phyloP scores from a whole-genome alignment of 495 filamentous ascomycete species.

The Hypomontagnella monticulosa region DNA sequence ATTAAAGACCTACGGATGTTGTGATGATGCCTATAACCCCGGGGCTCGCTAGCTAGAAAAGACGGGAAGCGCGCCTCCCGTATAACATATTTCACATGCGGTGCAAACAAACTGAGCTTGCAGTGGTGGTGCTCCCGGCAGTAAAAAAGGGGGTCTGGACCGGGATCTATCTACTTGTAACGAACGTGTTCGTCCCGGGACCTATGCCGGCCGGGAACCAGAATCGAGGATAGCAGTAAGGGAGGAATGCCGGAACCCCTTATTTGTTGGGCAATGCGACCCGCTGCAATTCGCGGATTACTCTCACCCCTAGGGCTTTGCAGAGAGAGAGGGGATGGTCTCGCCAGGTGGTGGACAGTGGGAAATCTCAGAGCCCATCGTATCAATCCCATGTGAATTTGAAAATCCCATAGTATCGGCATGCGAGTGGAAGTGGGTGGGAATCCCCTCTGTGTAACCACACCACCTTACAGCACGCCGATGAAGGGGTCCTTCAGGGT shows the following conservation, averaged over 20 bases:
- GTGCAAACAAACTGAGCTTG: slow-evolving; percentile 11
- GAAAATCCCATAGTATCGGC: slow-evolving; percentile 24
- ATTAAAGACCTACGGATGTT: slow-evolving; percentile 24
- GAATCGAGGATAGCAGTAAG: too few relatives aligned
- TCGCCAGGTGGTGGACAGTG: not conserved
- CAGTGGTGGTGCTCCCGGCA: slow-evolving; percentile 3
- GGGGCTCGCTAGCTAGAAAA: not conserved
- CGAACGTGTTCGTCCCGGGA: too few relatives aligned
- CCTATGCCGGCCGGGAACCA: too few relatives aligned
- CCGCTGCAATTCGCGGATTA: too few relatives aligned
- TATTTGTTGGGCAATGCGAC: too few relatives aligned
- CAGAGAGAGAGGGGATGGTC: too few relatives aligned
- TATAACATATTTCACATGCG: slow-evolving; percentile 22
- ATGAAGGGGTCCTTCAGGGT: not conserved
- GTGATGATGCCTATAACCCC: too few relatives aligned
- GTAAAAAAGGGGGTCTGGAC: slow-evolving; percentile 5
- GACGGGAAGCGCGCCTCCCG: too few relatives aligned
- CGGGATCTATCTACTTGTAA: not conserved
- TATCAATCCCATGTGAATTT: slow-evolving; percentile 21
- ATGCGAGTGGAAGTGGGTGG: not conserved
- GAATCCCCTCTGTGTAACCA: slow-evolving; percentile 21
- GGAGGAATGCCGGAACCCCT: too few relatives aligned
- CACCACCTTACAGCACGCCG: slow-evolving; percentile 5
- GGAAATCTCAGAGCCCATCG: slow-evolving; percentile 12
- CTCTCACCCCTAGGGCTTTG: too few relatives aligned